Evolutionary conservation across 495 filamentous ascomycete genomes (phyloP), one percentile per base, ranked within the genome.

Genomic region (Podospora appendiculata): DNA sequence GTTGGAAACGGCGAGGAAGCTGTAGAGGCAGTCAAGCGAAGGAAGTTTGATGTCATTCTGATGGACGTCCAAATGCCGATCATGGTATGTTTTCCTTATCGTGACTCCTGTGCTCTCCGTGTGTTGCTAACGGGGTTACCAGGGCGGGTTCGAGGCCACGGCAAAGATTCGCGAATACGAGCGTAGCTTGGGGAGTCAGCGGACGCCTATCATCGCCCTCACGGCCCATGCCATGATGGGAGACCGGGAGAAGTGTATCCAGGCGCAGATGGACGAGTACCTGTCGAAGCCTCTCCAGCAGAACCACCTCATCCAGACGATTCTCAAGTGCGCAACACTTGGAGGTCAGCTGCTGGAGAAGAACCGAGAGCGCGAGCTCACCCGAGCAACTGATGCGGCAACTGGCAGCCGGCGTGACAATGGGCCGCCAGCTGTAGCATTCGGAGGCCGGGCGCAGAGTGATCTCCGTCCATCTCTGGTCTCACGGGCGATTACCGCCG

Each of bases 41-140:
- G 87, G 70, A 86, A 89, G 56, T 98, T 92, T 62, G 93, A 98
- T 70, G 88, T 95, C 59, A 93, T 98, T 55, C 72, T 99, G 44
- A 99, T 99, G 93, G 93, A 99, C 60, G 94, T 99, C 7, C 94
- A 97, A 67, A 99, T 99, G 94, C 94, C 94, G 17, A 85, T 97
- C 54, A 97, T 99, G 91, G 84, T 87, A 72, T 64, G 79, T 63
- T 32, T 14, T 19, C 19, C 49, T 39, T 58, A 59, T 57, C 50
- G 5, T 25, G 25, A 25, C 25, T 5, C 17, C 32, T 48, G 39
- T 34, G 32, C 18, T 17, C 45, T 25, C 7, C 5, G 40, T 41
- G 38, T 51, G 13, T 40, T n/a, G 25, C 35, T 75, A 63, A 73
- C 56, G 25, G 13, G 14, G 17, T 42, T 3, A 48, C 55, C 54